A percentile compares a stretch with the other conserved stretches of the same genome.
These are phyloP conservation scores for Luffa aegyptiaca DNA, from an alignment of 306 rosid species.

Conservation along the genomic window DNA sequence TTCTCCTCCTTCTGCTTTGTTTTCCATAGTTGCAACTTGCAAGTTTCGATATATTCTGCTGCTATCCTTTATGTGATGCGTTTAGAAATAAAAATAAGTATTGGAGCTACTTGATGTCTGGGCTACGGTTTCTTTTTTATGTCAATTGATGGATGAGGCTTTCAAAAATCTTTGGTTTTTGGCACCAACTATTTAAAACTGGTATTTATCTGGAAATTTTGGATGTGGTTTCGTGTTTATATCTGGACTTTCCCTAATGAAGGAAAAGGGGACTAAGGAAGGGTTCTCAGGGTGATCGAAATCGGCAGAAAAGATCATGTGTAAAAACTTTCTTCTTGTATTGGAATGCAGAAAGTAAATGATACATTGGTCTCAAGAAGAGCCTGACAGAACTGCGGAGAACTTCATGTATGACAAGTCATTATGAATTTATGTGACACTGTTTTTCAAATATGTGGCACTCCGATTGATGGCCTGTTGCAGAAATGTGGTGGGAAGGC, in stretches of 20 bases:
- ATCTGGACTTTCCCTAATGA: not conserved
- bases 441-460: not conserved
- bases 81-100: not conserved
- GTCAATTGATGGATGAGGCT: not conserved
- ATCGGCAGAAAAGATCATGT: not conserved
- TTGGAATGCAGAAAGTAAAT: not conserved
- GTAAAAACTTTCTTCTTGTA: not conserved
- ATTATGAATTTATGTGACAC: not conserved
- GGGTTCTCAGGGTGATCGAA: not conserved
- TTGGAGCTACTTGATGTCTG: not conserved
- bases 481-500: not conserved
- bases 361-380: not conserved
- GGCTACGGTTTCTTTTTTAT: not conserved
- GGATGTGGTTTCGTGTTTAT: not conserved
- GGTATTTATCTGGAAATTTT: not conserved
- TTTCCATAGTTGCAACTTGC: not conserved
- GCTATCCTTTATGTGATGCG: not conserved
- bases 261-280: not conserved
- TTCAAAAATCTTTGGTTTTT: not conserved
- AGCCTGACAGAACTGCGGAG: not conserved
- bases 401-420: not conserved
- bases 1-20: not conserved
- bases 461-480: not conserved
- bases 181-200: not conserved
- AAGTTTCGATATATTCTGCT: not conserved